Evolutionary conservation across 169 alveolate species (phyloP).

Genomic region (Cryptosporidium bovis): DNA sequence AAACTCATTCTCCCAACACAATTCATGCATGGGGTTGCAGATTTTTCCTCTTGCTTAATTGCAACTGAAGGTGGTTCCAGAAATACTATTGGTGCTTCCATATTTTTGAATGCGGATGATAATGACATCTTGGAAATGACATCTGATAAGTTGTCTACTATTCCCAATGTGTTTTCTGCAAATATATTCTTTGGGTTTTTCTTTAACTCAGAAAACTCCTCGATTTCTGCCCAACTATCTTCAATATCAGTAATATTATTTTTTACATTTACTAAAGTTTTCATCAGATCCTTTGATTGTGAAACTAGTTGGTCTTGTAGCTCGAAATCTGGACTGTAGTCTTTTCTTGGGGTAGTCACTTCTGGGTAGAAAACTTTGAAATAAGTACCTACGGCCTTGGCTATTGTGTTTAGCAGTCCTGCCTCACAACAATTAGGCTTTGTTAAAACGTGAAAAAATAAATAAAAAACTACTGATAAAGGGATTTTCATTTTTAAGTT

Average conservation of each 20-base stretch:
- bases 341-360: constrained; percentile 60
- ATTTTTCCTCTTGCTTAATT: constrained; percentile 61
- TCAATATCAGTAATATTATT: constrained; percentile 45
- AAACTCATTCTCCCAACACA: constrained; percentile 60
- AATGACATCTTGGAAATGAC: constrained; percentile 57
- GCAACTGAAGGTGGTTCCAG: constrained; percentile 67
- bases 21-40: constrained; percentile 41
- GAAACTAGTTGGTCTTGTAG: constrained; percentile 43
- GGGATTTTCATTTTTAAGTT: constrained; percentile 45
- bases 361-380: constrained; percentile 61
- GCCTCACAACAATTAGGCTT: constrained; percentile 67
- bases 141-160: constrained; percentile 57
- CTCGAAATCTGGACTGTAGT: constrained; percentile 58
- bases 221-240: constrained; percentile 47
- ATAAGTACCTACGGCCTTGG: constrained; percentile 50
- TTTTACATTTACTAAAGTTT: constrained; percentile 22
- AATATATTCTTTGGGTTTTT: constrained; percentile 57
- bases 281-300: constrained; percentile 54
- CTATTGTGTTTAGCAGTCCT: constrained; percentile 32
- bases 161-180: constrained; percentile 59
- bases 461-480: constrained; percentile 11
- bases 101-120: constrained; percentile 68
- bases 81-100: constrained; percentile 69
- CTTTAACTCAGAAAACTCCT: constrained; percentile 45
- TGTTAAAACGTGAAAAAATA: constrained; percentile 13